Conservation (phyloP, 2,329 filamentous ascomycete species). For the Fusarium abutilonis region DNA sequence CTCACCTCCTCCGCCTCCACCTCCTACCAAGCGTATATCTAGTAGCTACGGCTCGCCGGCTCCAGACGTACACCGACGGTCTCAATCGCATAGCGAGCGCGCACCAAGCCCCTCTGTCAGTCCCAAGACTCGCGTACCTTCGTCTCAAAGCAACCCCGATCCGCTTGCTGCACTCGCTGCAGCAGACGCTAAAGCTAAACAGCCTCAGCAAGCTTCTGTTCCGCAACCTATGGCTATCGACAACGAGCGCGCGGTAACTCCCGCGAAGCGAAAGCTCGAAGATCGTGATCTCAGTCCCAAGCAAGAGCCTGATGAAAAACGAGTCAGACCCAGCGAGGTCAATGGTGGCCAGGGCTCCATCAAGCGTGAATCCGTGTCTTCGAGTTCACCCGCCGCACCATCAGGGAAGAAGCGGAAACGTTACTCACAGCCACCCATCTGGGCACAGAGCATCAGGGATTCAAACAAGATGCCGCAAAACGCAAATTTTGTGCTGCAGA, state of each 20-base stretch:
- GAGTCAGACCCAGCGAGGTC: constrained; percentile 60
- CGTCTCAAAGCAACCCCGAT: constrained; percentile 58
- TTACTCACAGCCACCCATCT: constrained; percentile 56
- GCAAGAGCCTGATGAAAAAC: constrained; percentile 61
- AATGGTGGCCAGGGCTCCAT: constrained; percentile 53
- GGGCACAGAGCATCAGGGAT: constrained; percentile 57
- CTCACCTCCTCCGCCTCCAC: constrained; percentile 51
- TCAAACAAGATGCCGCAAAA: constrained; percentile 51
- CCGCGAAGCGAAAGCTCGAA: constrained; percentile 54
- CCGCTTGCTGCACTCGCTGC: constrained; percentile 44
- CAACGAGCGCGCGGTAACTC: constrained; percentile 49
- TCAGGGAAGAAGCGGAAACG: constrained; percentile 54
- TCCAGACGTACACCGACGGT: constrained; percentile 58
- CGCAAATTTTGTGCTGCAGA: constrained; percentile 45
- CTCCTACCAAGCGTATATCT: constrained; percentile 54
- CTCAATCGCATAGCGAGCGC: constrained; percentile 68
- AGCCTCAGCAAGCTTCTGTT: constrained; percentile 27
- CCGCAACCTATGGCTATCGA: constrained; percentile 47
- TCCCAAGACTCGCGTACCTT: constrained; percentile 75
- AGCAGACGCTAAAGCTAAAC: constrained; percentile 41
- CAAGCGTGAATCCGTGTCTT: constrained; percentile 40
- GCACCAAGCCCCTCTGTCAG: constrained; percentile 79
- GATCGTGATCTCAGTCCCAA: constrained; percentile 57
- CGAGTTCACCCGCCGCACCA: constrained; percentile 48
- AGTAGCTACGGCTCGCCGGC: constrained; percentile 57